These are phyloP conservation scores for Penicillium fuscoglaucum DNA, from an alignment of 2,329 filamentous ascomycete species.

Conservation along the genomic window DNA sequence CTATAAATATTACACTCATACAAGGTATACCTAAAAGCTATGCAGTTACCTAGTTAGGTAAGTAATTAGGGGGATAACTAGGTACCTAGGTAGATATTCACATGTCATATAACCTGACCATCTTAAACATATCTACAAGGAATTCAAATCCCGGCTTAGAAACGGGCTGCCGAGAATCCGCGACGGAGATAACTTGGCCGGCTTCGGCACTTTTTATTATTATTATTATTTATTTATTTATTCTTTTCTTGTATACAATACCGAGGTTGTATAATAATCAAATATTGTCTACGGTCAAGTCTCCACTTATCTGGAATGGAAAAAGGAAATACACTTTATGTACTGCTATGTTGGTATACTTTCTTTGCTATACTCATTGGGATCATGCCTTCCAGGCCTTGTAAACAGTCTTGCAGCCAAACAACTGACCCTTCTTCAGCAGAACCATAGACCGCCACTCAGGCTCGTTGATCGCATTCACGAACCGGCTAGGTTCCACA, in stretches of 20 bases:
- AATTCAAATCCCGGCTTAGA: neutral
- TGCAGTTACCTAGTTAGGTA: too few species aligned
- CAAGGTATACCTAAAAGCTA: too few species aligned
- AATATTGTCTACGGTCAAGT: neutral
- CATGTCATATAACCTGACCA: neutral
- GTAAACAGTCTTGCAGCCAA: constrained; percentile 80
- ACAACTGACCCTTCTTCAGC: constrained; percentile 80
- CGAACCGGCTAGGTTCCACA: constrained; percentile 86
- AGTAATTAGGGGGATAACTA: too few species aligned
- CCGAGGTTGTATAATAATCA: neutral
- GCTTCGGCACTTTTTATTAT: neutral
- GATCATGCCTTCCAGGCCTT: constrained; percentile 68
- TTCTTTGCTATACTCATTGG: neutral
- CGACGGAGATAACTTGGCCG: constrained; percentile 2
- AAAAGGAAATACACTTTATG: neutral
- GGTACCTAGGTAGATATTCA: neutral
- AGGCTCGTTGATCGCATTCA: constrained; percentile 81
- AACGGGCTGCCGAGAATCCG: constrained; percentile 11
- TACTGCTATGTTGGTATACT: neutral
- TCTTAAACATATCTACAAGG: too few species aligned
- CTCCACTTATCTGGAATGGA: neutral
- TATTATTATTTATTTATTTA: neutral
- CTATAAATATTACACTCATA: too few species aligned
- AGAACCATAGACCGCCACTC: constrained; percentile 77
- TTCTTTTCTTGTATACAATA: too few species aligned